Evolutionary conservation across 805 yeast genomes (phyloP).

Genomic region (Suhomyces vadensis): DNA sequence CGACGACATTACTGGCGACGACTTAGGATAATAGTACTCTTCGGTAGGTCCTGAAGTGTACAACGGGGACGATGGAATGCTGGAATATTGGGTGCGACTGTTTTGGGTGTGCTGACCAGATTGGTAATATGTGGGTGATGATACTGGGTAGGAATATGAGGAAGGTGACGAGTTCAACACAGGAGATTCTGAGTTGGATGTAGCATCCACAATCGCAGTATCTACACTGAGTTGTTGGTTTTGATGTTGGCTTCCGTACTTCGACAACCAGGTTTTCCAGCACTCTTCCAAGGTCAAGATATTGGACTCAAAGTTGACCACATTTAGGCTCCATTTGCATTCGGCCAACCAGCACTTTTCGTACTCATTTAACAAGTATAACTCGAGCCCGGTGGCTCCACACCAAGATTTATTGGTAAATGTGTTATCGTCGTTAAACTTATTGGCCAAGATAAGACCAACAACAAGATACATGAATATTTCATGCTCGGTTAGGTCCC

Average conservation of each 20-base stretch:
- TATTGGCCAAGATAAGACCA: slow-evolving; percentile 82
- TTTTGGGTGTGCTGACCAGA: background rate
- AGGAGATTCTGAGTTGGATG: slow-evolving; percentile 4
- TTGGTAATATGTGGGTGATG: slow-evolving; percentile 11
- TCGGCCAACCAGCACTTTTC: slow-evolving; percentile 72
- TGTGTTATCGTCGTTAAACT: slow-evolving; percentile 94
- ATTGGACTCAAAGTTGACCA: slow-evolving; percentile 39
- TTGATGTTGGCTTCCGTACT: slow-evolving; percentile 17
- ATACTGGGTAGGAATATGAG: slow-evolving; percentile 8
- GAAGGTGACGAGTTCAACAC: slow-evolving; percentile 8
- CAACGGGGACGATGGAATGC: slow-evolving; percentile 24
- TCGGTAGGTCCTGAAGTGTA: slow-evolving; percentile 10
- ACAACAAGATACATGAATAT: slow-evolving; percentile 60
- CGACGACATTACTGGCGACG: slow-evolving; percentile 31
- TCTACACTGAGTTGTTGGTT: no score
- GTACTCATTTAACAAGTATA: slow-evolving; percentile 57
- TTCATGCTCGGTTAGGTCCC: slow-evolving; percentile 30
- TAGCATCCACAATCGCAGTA: no score
- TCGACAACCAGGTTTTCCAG: slow-evolving; percentile 46
- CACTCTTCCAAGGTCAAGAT: slow-evolving; percentile 45
- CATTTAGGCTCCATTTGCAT: slow-evolving; percentile 59
- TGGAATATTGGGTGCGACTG: slow-evolving; percentile 5
- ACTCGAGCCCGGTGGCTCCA: slow-evolving; percentile 84
- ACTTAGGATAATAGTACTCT: slow-evolving; percentile 17
- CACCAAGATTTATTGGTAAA: slow-evolving; percentile 95